Evolutionary conservation across 208 protist genomes (phyloP).

Genomic region (Trypanosoma avium): DNA sequence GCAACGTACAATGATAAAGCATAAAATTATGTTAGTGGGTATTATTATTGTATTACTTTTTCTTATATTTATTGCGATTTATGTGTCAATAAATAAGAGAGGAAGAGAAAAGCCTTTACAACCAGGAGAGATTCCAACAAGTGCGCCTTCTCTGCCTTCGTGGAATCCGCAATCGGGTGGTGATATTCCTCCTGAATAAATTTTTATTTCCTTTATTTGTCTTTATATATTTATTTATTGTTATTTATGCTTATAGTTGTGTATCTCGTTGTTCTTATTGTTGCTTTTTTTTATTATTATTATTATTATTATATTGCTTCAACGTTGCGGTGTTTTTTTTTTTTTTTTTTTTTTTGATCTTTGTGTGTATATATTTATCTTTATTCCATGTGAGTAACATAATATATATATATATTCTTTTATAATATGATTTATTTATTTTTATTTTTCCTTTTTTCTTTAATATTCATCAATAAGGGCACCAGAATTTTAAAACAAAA

Average conservation of each 20-base stretch:
- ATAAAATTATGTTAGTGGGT: slow-evolving; percentile 61
- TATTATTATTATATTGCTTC: no score
- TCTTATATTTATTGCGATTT: slow-evolving; percentile 66
- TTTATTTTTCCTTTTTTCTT: slow-evolving; percentile 20
- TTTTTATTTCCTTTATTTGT: no score
- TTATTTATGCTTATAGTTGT: slow-evolving; percentile 14
- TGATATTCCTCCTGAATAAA: slow-evolving; percentile 12
- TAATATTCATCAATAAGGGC: no score
- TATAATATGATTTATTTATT: slow-evolving; percentile 2
- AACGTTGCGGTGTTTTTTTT: no score
- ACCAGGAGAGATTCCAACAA: slow-evolving; percentile 24
- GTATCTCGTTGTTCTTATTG: neutral
- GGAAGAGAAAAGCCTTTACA: slow-evolving; percentile 19
- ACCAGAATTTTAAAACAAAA: no score
- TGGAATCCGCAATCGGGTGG: slow-evolving; percentile 5
- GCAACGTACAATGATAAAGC: slow-evolving; percentile 71
- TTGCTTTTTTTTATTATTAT: no score
- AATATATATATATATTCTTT: slow-evolving; percentile 4
- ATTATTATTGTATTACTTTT: slow-evolving; percentile 62
- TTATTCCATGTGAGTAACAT: no score
- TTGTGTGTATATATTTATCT: no score
- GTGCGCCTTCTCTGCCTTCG: neutral
- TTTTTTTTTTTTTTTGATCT: no score
- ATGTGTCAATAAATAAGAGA: slow-evolving; percentile 44
- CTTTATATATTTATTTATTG: no score